Evolutionary conservation across 345 rosid species (phyloP).

Genomic region (Aquilaria malaccensis): DNA sequence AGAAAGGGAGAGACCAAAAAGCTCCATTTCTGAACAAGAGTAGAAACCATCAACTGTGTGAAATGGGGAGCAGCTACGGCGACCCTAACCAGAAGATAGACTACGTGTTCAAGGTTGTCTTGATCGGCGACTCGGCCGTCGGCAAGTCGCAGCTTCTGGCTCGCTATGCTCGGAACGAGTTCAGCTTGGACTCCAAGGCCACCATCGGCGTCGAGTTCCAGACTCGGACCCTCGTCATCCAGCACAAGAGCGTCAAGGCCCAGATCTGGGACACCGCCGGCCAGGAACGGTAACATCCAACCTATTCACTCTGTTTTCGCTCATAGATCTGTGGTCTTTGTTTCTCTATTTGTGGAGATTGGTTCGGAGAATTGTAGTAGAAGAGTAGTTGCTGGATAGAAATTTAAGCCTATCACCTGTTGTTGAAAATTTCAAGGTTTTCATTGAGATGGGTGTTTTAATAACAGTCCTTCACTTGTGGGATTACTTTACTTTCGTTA

Average conservation of each 20-base stretch:
- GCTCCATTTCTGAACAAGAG: background rate
- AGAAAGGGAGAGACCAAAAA: background rate
- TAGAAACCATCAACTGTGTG: background rate
- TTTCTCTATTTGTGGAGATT: background rate
- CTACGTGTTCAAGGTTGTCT: conserved; percentile 78
- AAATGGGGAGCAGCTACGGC: conserved; percentile 59
- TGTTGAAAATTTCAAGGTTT: too few relatives aligned
- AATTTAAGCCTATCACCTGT: too few relatives aligned
- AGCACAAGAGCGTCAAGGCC: conserved; percentile 79
- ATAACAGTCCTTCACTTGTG: too few relatives aligned
- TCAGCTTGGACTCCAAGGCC: conserved; percentile 83
- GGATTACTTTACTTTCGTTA: too few relatives aligned
- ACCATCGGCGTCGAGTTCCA: conserved; percentile 96
- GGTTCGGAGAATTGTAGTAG: background rate
- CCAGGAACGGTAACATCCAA: conserved; percentile 53
- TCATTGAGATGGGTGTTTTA: too few relatives aligned
- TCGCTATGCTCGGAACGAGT: conserved; percentile 79
- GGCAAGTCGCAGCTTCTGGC: conserved; percentile 87
- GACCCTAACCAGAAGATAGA: conserved; percentile 58
- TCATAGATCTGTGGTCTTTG: background rate
- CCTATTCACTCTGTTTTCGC: background rate
- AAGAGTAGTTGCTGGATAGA: too few relatives aligned
- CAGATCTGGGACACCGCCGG: conserved; percentile 99
- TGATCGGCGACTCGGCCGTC: conserved; percentile 93
- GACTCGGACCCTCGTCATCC: conserved; percentile 62